These are phyloP conservation scores for Diaporthe citriasiana DNA, from an alignment of 2,329 filamentous ascomycete genomes.

Conservation along the genomic window DNA sequence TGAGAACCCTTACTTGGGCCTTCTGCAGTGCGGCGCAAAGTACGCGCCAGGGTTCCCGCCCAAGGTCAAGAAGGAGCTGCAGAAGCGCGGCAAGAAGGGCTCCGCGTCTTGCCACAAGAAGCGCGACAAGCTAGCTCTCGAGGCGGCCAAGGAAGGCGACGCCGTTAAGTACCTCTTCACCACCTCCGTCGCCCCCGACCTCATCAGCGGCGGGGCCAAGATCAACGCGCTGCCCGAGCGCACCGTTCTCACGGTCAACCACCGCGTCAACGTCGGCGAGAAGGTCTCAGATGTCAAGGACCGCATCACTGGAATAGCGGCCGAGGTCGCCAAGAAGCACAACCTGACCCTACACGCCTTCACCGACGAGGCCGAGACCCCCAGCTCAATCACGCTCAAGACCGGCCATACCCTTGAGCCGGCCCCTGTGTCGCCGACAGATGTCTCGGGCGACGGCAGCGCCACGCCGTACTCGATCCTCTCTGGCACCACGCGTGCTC, in stretches of 20 bases:
- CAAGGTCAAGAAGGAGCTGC: conserved; percentile 58
- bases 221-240: conserved; percentile 77
- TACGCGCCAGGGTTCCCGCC: conserved; percentile 61
- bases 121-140: conserved; percentile 60
- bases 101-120: conserved; percentile 46
- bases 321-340: conserved; percentile 66
- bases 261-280: conserved; percentile 71
- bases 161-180: conserved; percentile 68
- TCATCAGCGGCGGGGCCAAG: conserved; percentile 75
- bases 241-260: conserved; percentile 71
- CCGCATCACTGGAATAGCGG: conserved; percentile 64
- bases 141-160: conserved; percentile 59
- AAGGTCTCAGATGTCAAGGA: conserved; percentile 63
- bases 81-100: conserved; percentile 46
- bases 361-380: conserved; percentile 48
- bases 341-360: conserved; percentile 70
- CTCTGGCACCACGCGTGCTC: conserved; percentile 64
- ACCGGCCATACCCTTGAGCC: conserved; percentile 60
- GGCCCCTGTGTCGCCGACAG: conserved; percentile 68
- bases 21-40: conserved; percentile 57
- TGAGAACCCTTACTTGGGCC: conserved; percentile 59
- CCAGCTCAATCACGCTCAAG: conserved; percentile 59
- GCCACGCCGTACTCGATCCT: conserved; percentile 62
- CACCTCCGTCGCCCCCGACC: conserved; percentile 73
- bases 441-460: conserved; percentile 44